Evolutionary conservation across 2,329 filamentous ascomycete genomes (phyloP), one percentile per base, ranked within the genome.

Genomic region (Paecilomyces variotii): DNA sequence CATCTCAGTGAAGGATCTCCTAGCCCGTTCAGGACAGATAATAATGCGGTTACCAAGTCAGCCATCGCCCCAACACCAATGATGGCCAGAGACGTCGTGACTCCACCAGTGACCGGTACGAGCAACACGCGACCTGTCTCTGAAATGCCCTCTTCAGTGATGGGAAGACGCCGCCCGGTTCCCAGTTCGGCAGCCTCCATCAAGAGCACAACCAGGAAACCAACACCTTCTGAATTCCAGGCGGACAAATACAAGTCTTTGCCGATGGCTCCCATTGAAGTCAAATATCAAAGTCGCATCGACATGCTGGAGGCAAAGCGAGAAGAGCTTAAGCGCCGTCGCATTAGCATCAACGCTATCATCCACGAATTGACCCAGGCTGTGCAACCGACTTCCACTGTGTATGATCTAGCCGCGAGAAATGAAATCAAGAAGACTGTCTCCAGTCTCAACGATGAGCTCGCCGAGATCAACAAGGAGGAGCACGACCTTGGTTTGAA

Each of bases 401-500:
- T 85, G 30, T 87, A 86, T 65, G 81, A 85, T 7, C 83, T 88
- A 55, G 86, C 89, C 64, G 80, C 80, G 57, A 74, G 79, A 45
- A 76, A 79, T 26, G 78, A 80, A 59, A 82, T 84, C 62, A 82
- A 82, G 68, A 78, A 74, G 66, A 90, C 88, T 69, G 84, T 94
- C 0, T 84, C 87, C 62, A 80, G 78, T 25, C 78, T 92, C 56
- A 82, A 82, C 59, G 74, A 75, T 55, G 88, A 92, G 70, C 79
- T 93, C 35, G 83, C 86, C 2, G 88, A 91, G 62, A 84, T 94
- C 27, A 83, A 85, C 72, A 81, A 85, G 62, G 86, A 93, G 72
- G 87, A 91, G 72, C 88, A 93, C 68, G 89, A 94, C 58, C 75
- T 92, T 50, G 90, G 90, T 0, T 75, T 94, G 66, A 87, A 86